A percentile compares a stretch with the other conserved stretches of the same genome.
Evolutionary conservation across 176 grass and related monocot genomes (phyloP).

Genomic region (Sorghum bicolor): Sorghum_bicolor_NCBIv3 NC_012873.2:56540001-56540500

Average conservation of each 20-base stretch:
- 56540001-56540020: background rate
- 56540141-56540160: background rate
- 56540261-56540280: background rate
- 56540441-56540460: background rate
- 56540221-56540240: background rate
- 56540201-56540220: background rate
- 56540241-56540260: background rate
- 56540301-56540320: background rate
- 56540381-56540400: background rate
- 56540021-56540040: background rate
- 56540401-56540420: background rate
- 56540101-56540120: background rate
- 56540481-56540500: background rate
- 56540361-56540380: background rate
- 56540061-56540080: conserved; percentile 8
- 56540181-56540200: background rate
- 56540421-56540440: background rate
- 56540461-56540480: background rate
- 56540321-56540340: background rate
- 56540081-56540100: background rate
- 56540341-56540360: background rate
- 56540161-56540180: background rate
- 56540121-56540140: background rate
- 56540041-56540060: conserved; percentile 38
- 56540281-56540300: background rate